Percentiles rank a stretch among this genome's conserved stretches.
Evolutionary conservation across 2,329 filamentous ascomycete genomes (phyloP).

Genomic region (Colletotrichum sansevieriae): DNA sequence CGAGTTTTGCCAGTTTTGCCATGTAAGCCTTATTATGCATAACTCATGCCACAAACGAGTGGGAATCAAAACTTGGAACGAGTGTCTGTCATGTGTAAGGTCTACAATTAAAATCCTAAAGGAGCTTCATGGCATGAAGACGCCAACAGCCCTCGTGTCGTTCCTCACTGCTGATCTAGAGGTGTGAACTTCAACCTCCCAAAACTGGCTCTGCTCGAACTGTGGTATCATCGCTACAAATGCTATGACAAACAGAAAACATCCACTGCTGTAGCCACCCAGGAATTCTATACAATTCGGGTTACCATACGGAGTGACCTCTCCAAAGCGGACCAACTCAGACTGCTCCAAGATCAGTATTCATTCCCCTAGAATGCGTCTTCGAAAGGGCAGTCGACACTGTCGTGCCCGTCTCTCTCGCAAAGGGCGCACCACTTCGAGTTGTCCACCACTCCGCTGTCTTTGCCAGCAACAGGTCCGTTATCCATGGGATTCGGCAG

Average conservation of each 20-base stretch:
- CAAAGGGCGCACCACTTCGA: slow-evolving; percentile 98
- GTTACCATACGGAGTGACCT: slow-evolving; percentile 4
- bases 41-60: too few relatives aligned
- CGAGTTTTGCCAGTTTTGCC: too few relatives aligned
- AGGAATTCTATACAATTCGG: slow-evolving; percentile 28
- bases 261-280: slow-evolving; percentile 25
- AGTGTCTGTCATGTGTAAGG: slow-evolving; percentile 7
- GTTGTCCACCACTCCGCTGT: slow-evolving; percentile 81
- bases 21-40: too few relatives aligned
- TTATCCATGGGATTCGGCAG: slow-evolving; percentile 74
- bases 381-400: slow-evolving; percentile 93
- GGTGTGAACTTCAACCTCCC: slow-evolving; percentile 4
- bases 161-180: slow-evolving; percentile 8
- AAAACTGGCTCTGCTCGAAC: slow-evolving; percentile 25
- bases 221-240: slow-evolving; percentile 42
- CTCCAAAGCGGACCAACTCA: neutral
- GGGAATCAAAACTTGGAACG: neutral
- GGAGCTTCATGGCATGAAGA: slow-evolving; percentile 9
- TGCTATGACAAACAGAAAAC: slow-evolving; percentile 41
- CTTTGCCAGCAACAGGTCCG: slow-evolving; percentile 81
- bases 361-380: slow-evolving; percentile 71
- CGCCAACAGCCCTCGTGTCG: slow-evolving; percentile 2
- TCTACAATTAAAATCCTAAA: slow-evolving; percentile 21
- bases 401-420: slow-evolving; percentile 96
- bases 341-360: slow-evolving; percentile 12